phyloP scores from a whole-genome alignment of 2,329 filamentous ascomycete genomes.

The Aspergillus quadricinctus region DNA sequence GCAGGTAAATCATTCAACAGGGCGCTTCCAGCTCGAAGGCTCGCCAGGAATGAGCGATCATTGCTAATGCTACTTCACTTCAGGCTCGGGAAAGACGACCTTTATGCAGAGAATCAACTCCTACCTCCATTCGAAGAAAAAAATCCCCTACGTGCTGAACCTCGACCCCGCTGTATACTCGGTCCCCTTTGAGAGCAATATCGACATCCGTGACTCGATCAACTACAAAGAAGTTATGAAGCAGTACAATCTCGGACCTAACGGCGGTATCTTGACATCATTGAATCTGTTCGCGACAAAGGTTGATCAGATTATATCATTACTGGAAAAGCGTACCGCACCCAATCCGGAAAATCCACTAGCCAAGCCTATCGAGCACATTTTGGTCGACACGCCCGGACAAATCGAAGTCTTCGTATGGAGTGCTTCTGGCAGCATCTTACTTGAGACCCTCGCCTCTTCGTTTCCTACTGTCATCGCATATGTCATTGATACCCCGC shows the following conservation, averaged over 20 bases:
- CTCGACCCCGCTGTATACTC: constrained; percentile 91
- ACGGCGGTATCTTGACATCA: constrained; percentile 92
- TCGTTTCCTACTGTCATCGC: constrained; percentile 96
- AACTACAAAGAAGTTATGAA: constrained; percentile 99
- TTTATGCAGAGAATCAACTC: constrained; percentile 99
- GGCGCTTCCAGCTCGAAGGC: neutral
- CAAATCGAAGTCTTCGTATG: constrained; percentile 99
- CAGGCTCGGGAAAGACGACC: constrained; percentile 95
- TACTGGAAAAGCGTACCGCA: constrained; percentile 82
- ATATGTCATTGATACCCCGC: constrained; percentile 94
- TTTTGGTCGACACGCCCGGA: constrained; percentile 90
- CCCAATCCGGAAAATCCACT: constrained; percentile 47
- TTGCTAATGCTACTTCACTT: constrained; percentile 2
- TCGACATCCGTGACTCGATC: constrained; percentile 97
- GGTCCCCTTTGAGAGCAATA: constrained; percentile 93
- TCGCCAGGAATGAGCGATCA: constrained; percentile 4
- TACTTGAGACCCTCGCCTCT: constrained; percentile 86
- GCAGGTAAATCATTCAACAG: constrained; percentile 57
- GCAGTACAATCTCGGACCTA: constrained; percentile 95
- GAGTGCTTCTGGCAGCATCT: constrained; percentile 90
- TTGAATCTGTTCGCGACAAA: constrained; percentile 97
- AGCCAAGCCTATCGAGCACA: constrained; percentile 66
- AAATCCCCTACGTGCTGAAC: constrained; percentile 91
- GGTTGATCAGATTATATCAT: constrained; percentile 85
- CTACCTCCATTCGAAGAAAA: constrained; percentile 74